These are phyloP conservation scores for Peronosclerospora sorghi DNA, from an alignment of 352 stramenopile genomes.

Conservation along the genomic window DNA sequence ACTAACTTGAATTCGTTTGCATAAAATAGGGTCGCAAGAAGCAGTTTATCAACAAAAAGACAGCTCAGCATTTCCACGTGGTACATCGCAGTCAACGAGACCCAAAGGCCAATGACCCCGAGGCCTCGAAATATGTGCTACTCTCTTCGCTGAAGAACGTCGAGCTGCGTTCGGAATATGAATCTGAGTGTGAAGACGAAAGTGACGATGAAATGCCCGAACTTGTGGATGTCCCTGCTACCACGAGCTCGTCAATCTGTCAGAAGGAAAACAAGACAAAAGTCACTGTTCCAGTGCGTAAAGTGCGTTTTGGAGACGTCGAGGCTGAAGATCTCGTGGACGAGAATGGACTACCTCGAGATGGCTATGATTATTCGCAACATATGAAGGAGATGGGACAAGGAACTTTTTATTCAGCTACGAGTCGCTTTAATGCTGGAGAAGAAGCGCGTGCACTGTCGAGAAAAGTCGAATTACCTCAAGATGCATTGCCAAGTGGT, in stretches of 20 bases:
- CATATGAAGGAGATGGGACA: constrained; percentile 88
- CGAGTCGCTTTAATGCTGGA: constrained; percentile 47
- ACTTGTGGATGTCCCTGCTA: constrained; percentile 25
- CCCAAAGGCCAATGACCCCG: constrained; percentile 64
- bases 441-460: no score
- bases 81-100: constrained; percentile 80
- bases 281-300: constrained; percentile 34
- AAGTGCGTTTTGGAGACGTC: constrained; percentile 54
- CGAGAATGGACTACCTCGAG: constrained; percentile 80
- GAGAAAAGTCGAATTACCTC: no score
- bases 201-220: constrained; percentile 49
- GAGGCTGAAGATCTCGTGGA: constrained; percentile 72
- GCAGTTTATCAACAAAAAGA: constrained; percentile 83
- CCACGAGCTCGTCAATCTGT: no score
- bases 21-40: constrained; percentile 49
- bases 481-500: no score
- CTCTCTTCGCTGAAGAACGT: constrained; percentile 54
- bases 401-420: constrained; percentile 70
- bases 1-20: neutral
- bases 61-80: constrained; percentile 78
- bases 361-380: constrained; percentile 90
- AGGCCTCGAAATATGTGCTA: constrained; percentile 78
- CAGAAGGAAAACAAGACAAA: no score
- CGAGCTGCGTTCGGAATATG: constrained; percentile 44
- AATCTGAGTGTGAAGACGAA: constrained; percentile 24